A percentile compares a stretch with the other conserved stretches of the same genome.
These are phyloP conservation scores for Aspergillus haitiensis DNA, from an alignment of 495 filamentous ascomycete genomes.

Conservation along the genomic window DNA sequence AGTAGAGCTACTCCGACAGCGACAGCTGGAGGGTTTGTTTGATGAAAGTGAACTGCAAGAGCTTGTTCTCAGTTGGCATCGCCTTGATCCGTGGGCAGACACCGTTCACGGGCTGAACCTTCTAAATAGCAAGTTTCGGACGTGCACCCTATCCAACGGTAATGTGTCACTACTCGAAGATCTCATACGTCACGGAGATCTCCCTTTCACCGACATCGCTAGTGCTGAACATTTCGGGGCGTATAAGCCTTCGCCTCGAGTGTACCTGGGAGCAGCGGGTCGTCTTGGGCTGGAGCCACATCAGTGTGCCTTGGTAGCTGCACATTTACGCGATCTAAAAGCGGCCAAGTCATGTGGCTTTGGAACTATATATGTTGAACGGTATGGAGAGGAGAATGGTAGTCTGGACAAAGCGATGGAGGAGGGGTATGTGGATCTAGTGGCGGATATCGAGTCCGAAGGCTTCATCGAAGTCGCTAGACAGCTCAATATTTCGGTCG, in stretches of 20 bases:
- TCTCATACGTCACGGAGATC: slow-evolving; percentile 52
- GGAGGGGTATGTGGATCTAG: slow-evolving; percentile 56
- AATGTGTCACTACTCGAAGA: slow-evolving; percentile 68
- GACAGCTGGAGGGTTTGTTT: slow-evolving; percentile 59
- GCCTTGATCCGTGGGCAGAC: slow-evolving; percentile 69
- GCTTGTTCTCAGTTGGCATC: slow-evolving; percentile 68
- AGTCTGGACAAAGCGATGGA: slow-evolving; percentile 47
- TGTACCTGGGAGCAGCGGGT: slow-evolving; percentile 66
- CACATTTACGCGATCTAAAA: slow-evolving; percentile 68
- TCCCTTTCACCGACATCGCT: slow-evolving; percentile 62
- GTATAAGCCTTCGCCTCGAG: slow-evolving; percentile 71
- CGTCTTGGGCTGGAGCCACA: slow-evolving; percentile 54
- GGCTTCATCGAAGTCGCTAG: slow-evolving; percentile 40
- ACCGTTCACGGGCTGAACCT: slow-evolving; percentile 53
- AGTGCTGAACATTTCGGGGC: slow-evolving; percentile 70
- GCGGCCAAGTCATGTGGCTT: slow-evolving; percentile 65
- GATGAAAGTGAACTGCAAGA: slow-evolving; percentile 54
- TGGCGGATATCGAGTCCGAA: slow-evolving; percentile 26
- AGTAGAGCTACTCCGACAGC: slow-evolving; percentile 52
- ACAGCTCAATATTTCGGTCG: slow-evolving; percentile 27
- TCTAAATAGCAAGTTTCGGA: slow-evolving; percentile 56
- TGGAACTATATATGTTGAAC: slow-evolving; percentile 73
- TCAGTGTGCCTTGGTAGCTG: slow-evolving; percentile 76
- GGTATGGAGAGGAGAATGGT: slow-evolving; percentile 64
- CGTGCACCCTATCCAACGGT: slow-evolving; percentile 71